Base-by-base conservation (phyloP, 306 rosid genomes). In the Elaeagnus macrophylla region DNA sequence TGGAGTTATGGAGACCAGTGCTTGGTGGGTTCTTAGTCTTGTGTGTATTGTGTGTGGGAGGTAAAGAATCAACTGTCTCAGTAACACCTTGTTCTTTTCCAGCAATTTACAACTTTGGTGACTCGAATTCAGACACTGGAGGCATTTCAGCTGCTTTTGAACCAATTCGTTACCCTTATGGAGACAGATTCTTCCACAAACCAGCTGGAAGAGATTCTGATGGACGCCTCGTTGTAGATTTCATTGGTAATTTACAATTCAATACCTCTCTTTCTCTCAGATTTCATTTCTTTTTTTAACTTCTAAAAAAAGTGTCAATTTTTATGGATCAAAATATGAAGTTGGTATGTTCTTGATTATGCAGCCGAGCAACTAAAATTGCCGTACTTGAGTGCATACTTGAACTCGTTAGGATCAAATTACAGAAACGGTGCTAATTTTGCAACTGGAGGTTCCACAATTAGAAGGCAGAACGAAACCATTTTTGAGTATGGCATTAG, bases 111-210 rank as follows among this genome's bases (percentile, higher is more conserved):
- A 90, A 90, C 80, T 90, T 86, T 45, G 97, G 97, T 0, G 97
- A 90, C 78, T 90, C 97, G 1, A 90, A 90, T 52, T 90, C 97
- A 10, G 97, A 90, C 66, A 90, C 97, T 2, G 97, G 97, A 40
- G 94, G 91, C 60, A 83, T 90, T 10, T 83, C 97, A 10, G 97
- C 95, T 11, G 87, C 80, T 4, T 89, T 90, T 67, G 80, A 67
- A 10, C 95, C 95, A 1, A 86, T 90, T 45, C 54, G 59, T 3
- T 60, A 44, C n/a, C 97, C 97, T 0, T 83, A 83, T 36, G 97
- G 97, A 6, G 75, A 63, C 1, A 84, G 69, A 12, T 90, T 86
- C 80, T 79, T 81, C 57, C 85, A 72, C 2, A 81, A 77, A 35
- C 94, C 86, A 8, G 64, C 79, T 1, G 95, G 94, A 51, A 72